Base-by-base conservation (phyloP, 2,329 filamentous ascomycete species). In the Ophiostoma montium region DNA sequence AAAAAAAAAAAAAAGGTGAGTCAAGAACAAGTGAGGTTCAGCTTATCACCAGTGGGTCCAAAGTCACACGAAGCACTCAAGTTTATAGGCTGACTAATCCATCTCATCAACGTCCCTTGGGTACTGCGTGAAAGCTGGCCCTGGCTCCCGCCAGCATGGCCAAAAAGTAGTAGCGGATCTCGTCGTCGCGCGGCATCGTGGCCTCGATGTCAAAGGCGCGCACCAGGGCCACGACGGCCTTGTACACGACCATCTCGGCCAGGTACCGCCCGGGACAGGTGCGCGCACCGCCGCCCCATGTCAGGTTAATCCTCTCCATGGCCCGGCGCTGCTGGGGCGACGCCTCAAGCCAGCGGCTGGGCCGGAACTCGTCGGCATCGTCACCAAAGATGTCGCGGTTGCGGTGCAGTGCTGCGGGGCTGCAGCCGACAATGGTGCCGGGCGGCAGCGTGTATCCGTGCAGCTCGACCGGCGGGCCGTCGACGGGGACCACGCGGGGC, bases 281-380 rank as follows among this genome's bases (percentile, higher is more conserved):
- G 32, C 72, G 64, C 3, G 67, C 63, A 3, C 73, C 71, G 2
- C 71, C 72, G 3, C 73, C 73, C 70, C 71, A 77, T 6, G 63
- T 70, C 7, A 77, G 60, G 51, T 67, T 75, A 45, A 61, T 65
- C 13, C 70, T 62, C 15, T 75, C 70, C 67, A 74, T 74, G 12
- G 51, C 55, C 23, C 64, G 62, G 11, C 36, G 51, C 9, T 57
- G 55, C 0, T 49, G 45, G 0, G 61, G 60, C 10, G 58, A 61
- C 2, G 54, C 54, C 1, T 51, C 52, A 2, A 74, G 58, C 73
- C 75, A 78, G 8, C 75, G 65, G 1, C 64, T 61, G 0, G 74
- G 72, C 0, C 61, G 57, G 53, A 70, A 78, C 0, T 52, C 50
- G 0, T 67, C 62, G 0, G 72, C 63, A 23, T 72, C 65, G 0